Evolutionary conservation across 2,329 filamentous ascomycete species (phyloP), one percentile per base, ranked within the genome.

Genomic region (Colletotrichum tropicale): DNA sequence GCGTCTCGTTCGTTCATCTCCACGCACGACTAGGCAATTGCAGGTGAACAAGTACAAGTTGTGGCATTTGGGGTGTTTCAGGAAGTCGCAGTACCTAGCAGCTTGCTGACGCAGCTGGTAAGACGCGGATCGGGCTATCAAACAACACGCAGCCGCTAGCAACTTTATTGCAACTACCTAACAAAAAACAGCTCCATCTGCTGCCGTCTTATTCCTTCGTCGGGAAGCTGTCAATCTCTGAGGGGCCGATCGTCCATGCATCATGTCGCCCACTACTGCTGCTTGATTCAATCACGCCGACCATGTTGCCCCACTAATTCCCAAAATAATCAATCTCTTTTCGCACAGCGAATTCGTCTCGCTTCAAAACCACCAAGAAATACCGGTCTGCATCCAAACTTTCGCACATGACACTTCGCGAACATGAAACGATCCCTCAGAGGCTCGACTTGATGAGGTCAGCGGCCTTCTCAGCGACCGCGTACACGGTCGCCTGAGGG

Each of bases 401-500:
- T 36, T 36, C 34, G 34, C 8, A 5, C n/a, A 52, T 21, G 43
- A 52, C 43, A 6, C 18, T 21, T 48, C 6, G 10, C 43, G 43
- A 13, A 48, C 18, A 21, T 7, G 18, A 12, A 5, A 21, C 21
- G 13, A 43, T 9, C 9, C 16, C 24, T 73, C 65, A 75, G 4
- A 76, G 66, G 56, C 52, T 75, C 71, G 85, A 38, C 74, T 71
- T 76, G 61, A 76, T 75, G 24, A 76, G 32, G 21, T 76, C 74
- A 48, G 66, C 74, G 26, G 71, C 71, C 61, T 81, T 81, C 66
- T 83, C 82, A 0, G 84, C 84, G 43, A 86, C 81, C 5, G 83
- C 84, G 66, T 85, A 86, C 1, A 85, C 80, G 0, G 84, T 85
- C 1, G 81, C 80, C 32, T 81, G 81, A 5, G 83, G 79, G 67